phyloP scores from a whole-genome alignment of 139 green algal species.

The Chlamydomonas sp. region DNA sequence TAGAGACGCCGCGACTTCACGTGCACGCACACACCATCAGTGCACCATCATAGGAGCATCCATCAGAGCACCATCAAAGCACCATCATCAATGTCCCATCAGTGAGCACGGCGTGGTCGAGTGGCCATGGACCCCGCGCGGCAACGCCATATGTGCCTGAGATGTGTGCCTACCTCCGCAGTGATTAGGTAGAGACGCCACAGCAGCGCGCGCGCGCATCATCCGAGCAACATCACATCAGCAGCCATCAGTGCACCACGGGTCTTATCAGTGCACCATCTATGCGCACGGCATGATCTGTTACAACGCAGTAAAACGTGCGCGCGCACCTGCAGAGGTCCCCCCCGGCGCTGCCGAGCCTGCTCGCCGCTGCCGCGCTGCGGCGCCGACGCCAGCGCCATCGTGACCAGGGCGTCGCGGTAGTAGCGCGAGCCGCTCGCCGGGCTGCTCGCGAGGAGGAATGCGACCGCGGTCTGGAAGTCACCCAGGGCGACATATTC shows the following conservation, averaged over 20 bases:
- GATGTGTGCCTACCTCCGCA: too few relatives aligned
- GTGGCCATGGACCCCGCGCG: too few relatives aligned
- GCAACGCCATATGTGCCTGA: too few relatives aligned
- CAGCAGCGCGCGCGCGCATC: too few relatives aligned
- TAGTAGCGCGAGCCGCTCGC: constrained; percentile 50
- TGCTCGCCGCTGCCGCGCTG: neutral
- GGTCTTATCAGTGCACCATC: neutral
- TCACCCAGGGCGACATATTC: constrained; percentile 57
- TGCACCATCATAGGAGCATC: too few relatives aligned
- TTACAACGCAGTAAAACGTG: neutral
- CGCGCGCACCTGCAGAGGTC: constrained; percentile 5
- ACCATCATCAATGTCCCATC: too few relatives aligned
- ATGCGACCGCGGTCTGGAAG: constrained; percentile 69
- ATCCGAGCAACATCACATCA: neutral
- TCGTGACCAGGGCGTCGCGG: constrained; percentile 63
- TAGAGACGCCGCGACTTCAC: too few relatives aligned
- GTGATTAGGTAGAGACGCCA: too few relatives aligned
- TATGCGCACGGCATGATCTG: neutral
- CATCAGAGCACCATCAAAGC: too few relatives aligned
- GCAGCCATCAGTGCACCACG: neutral
- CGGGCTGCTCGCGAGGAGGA: constrained; percentile 63
- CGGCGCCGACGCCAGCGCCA: constrained; percentile 60
- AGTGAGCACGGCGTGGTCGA: too few relatives aligned
- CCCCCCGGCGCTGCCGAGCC: neutral
- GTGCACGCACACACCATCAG: too few relatives aligned